Conservation (phyloP, 768 basidiomycete species). For the Trametes meyenii region DNA sequence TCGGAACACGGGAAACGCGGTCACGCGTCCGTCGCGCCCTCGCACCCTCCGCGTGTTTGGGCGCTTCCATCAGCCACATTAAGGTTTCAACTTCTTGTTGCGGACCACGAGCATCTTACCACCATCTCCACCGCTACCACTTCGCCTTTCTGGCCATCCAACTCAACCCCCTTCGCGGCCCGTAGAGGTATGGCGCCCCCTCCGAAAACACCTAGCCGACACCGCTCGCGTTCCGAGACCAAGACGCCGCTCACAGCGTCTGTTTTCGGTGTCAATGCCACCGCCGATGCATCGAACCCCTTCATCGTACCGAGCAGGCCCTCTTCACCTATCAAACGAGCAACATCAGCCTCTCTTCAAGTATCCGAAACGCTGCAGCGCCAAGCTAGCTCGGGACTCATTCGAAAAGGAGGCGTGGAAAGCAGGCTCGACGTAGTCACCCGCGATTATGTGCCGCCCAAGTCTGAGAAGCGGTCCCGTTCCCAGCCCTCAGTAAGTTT, state of each 20-base stretch:
- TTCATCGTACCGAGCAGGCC: conserved; percentile 55
- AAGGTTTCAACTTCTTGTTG: not conserved
- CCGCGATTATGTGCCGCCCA: conserved; percentile 72
- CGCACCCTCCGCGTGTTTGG: conserved; percentile 5
- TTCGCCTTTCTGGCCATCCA: not conserved
- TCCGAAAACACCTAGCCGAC: conserved; percentile 51
- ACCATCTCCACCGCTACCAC: not conserved
- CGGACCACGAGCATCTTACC: not conserved
- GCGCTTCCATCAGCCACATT: conserved; percentile 6
- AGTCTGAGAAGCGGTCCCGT: conserved; percentile 69
- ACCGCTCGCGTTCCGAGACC: conserved; percentile 51
- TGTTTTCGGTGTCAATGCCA: conserved; percentile 29
- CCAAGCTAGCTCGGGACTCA: conserved; percentile 68
- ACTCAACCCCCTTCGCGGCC: not conserved
- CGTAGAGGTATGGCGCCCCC: conserved; percentile 28
- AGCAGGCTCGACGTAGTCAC: conserved; percentile 77
- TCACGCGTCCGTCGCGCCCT: not conserved
- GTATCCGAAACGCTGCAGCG: conserved; percentile 57
- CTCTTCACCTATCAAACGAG: conserved; percentile 66
- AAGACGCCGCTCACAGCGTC: conserved; percentile 44
- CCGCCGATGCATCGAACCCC: conserved; percentile 56
- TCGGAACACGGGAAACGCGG: not conserved
- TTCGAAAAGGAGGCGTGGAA: conserved; percentile 78
- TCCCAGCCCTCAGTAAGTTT: conserved; percentile 64
- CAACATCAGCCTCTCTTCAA: conserved; percentile 48